Evolutionary conservation across 352 stramenopile species (phyloP).

Genomic region (Phytophthora constricta): DNA sequence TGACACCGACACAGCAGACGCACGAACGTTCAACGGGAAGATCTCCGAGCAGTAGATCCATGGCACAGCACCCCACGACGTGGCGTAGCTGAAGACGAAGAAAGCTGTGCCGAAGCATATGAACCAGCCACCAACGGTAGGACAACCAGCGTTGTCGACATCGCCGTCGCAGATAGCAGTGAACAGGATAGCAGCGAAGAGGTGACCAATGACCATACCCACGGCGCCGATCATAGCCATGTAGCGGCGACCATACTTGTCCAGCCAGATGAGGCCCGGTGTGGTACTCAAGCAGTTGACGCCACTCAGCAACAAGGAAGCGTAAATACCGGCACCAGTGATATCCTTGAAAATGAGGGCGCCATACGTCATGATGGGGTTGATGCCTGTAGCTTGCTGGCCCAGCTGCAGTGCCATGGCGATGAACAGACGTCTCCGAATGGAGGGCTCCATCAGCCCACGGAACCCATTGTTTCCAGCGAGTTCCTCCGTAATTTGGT

Average conservation of each 20-base stretch:
- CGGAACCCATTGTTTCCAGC: constrained; percentile 29
- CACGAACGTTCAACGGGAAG: constrained; percentile 61
- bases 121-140: constrained; percentile 43
- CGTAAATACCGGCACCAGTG: constrained; percentile 34
- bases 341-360: constrained; percentile 45
- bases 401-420: constrained; percentile 41
- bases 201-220: constrained; percentile 49
- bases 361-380: constrained; percentile 46
- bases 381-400: constrained; percentile 46
- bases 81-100: constrained; percentile 46
- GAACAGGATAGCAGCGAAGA: constrained; percentile 47
- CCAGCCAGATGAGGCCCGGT: constrained; percentile 42
- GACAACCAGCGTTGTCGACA: constrained; percentile 34
- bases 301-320: constrained; percentile 32
- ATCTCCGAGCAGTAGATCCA: constrained; percentile 72
- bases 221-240: constrained; percentile 45
- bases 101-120: constrained; percentile 46
- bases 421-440: constrained; percentile 34
- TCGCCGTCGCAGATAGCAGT: constrained; percentile 35
- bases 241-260: constrained; percentile 43
- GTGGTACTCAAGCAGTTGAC: constrained; percentile 41
- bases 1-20: constrained; percentile 50
- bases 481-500: constrained; percentile 41
- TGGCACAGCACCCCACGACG: constrained; percentile 37
- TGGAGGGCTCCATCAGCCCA: constrained; percentile 37